phyloP scores from a whole-genome alignment of 2,329 filamentous ascomycete genomes.

The Rasamsonia emersonii region DNA sequence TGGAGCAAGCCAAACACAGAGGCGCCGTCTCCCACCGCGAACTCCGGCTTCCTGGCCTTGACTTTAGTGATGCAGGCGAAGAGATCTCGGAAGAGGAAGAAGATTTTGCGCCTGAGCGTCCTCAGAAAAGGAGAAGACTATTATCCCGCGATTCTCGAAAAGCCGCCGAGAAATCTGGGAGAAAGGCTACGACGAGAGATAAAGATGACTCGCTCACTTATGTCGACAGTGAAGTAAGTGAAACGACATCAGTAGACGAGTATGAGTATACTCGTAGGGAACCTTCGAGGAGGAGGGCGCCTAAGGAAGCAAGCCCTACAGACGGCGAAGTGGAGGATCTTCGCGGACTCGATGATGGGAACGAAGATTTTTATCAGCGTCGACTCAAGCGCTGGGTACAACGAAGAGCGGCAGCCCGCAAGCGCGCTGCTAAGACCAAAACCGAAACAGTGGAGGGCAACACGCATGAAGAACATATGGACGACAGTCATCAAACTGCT shows the following conservation, averaged over 20 bases:
- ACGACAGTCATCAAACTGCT: conserved; percentile 28
- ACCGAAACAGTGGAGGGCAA: conserved; percentile 20
- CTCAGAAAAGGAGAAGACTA: conserved; percentile 29
- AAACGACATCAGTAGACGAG: conserved; percentile 25
- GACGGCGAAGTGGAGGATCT: conserved; percentile 45
- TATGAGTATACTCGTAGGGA: conserved; percentile 25
- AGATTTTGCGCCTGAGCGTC: conserved; percentile 3
- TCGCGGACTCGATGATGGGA: conserved; percentile 72
- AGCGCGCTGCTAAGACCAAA: conserved; percentile 30
- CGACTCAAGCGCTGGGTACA: conserved; percentile 69
- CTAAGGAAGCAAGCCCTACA: conserved; percentile 22
- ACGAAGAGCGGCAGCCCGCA: conserved; percentile 53
- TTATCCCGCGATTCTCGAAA: conserved; percentile 6
- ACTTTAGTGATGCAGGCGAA: conserved; percentile 38
- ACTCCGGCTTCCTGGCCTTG: conserved; percentile 65
- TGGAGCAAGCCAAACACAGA: conserved; percentile 29
- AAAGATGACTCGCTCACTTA: conserved; percentile 27
- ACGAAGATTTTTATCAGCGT: conserved; percentile 69
- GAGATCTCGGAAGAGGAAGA: conserved; percentile 18
- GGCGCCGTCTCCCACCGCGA: conserved; percentile 60
- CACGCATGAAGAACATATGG: conserved; percentile 25
- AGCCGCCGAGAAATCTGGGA: conserved; percentile 5
- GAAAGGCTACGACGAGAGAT: conserved; percentile 15
- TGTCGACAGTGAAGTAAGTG: conserved; percentile 21
- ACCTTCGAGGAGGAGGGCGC: conserved; percentile 14